Base-by-base conservation (phyloP, 2,329 filamentous ascomycete species). In the Alternaria sp. region DNA sequence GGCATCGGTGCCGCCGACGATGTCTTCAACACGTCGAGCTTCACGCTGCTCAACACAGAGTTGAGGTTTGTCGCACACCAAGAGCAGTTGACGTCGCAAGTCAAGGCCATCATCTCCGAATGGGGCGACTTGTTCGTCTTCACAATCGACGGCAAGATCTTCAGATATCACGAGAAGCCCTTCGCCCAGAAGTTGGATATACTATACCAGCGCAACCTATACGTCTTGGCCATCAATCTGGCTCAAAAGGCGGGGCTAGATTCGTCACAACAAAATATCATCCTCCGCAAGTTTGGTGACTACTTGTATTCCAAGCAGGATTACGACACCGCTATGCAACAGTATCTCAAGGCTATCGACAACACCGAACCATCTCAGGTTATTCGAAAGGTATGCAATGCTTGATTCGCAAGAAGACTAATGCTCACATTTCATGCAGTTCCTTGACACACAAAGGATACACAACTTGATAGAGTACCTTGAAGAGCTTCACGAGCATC, bases 311-410 rank as follows among this genome's bases (percentile, higher is more conserved):
- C 96, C 65, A 97, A 96, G 72, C 92, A 91, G 4, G 93, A 97
- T 72, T 99, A 94, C 72, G 95, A 99, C 72, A 95, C 91, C 6
- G 93, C 96, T n/a, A 99, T 99, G 96, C 90, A 96, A 70, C 95
- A 98, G 76, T 99, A 99, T 73, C 88, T 99, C 62, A 90, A 92
- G 68, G 94, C 96, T 0, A 97, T 99, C 59, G 93, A 97, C 73
- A 95, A 92, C 58, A 98, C 94, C 0, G 94, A 98, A 71, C 94
- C 94, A 6, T 97, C 94, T 2, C 94, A 97, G 72, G 92, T 98
- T 45, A 97, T 98, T 71, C 86, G 94, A 69, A 97, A 97, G 81
- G 90, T 91, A 72, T 26, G 62, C 4, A 6, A 8, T 13, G 10
- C 3, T 26, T 33, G 26, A 37, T 29, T 8, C 9, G 23, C 4